Conservation (phyloP, 108 stramenopile species). For the Aureococcus anophagefferens region DNA sequence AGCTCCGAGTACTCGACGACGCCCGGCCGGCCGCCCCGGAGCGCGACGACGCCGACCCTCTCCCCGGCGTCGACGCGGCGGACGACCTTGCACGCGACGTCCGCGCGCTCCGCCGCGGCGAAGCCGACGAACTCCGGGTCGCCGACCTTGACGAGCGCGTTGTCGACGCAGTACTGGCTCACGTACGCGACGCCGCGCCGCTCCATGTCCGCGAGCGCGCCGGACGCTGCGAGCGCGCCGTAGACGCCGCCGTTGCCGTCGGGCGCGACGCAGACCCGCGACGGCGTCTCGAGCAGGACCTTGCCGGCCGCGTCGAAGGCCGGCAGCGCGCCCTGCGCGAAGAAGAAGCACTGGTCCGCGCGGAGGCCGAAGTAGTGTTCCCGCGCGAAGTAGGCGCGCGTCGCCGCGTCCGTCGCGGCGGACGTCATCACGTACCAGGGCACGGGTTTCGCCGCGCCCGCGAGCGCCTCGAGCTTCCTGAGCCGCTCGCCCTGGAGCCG, state of each 20-base stretch:
- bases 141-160: conserved; percentile 74
- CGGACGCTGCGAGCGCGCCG: conserved; percentile 67
- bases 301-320: conserved; percentile 74
- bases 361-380: conserved; percentile 70
- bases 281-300: conserved; percentile 68
- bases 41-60: conserved; percentile 82
- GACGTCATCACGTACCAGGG: conserved; percentile 96
- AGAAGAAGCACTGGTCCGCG: conserved; percentile 65
- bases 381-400: conserved; percentile 56
- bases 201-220: conserved; percentile 71
- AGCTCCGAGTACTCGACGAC: conserved; percentile 90
- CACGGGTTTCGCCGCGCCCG: conserved; percentile 20
- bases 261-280: conserved; percentile 68
- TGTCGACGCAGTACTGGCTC: conserved; percentile 91
- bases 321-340: conserved; percentile 84
- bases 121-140: conserved; percentile 92
- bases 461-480: conserved; percentile 40
- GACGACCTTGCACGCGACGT: conserved; percentile 89
- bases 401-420: conserved; percentile 80
- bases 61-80: conserved; percentile 75
- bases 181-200: conserved; percentile 63
- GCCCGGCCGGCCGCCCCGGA: conserved; percentile 48
- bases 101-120: conserved; percentile 63
- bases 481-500: conserved; percentile 74
- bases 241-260: conserved; percentile 98